Conservation (phyloP, 2,329 filamentous ascomycete genomes). For the Drechslera avenae region DNA sequence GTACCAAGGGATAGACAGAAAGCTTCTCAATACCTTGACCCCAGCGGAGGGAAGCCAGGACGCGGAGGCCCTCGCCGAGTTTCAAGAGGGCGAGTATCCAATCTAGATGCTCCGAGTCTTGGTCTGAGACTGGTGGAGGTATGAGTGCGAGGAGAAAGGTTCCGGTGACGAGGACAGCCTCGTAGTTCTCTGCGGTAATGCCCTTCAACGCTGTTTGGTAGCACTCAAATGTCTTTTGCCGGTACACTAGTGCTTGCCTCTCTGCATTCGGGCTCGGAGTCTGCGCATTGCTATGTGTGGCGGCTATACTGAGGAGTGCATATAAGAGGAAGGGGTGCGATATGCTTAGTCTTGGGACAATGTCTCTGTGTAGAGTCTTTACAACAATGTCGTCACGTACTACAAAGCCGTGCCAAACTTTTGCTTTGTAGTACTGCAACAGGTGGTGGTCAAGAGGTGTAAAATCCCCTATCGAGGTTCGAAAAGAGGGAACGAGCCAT, state of each 20-base stretch:
- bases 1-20: slow-evolving; percentile 34
- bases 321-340: slow-evolving; percentile 33
- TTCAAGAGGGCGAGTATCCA: slow-evolving; percentile 35
- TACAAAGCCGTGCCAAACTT: slow-evolving; percentile 32
- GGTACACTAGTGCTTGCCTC: slow-evolving; percentile 28
- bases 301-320: slow-evolving; percentile 36
- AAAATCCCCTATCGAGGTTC: slow-evolving; percentile 29
- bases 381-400: slow-evolving; percentile 24
- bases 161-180: slow-evolving; percentile 35
- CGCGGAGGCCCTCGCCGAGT: slow-evolving; percentile 40
- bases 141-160: slow-evolving; percentile 33
- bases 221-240: slow-evolving; percentile 32
- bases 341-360: slow-evolving; percentile 29
- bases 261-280: slow-evolving; percentile 18
- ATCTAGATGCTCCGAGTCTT: slow-evolving; percentile 20
- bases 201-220: slow-evolving; percentile 36
- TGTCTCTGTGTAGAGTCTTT: slow-evolving; percentile 28
- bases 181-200: slow-evolving; percentile 42
- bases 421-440: slow-evolving; percentile 34
- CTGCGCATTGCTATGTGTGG: slow-evolving; percentile 26
- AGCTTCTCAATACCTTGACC: slow-evolving; percentile 40
- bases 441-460: slow-evolving; percentile 25
- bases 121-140: slow-evolving; percentile 15
- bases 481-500: slow-evolving; percentile 26
- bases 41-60: slow-evolving; percentile 40